These are phyloP conservation scores for Botrytis cinerea DNA, from an alignment of 2,329 filamentous ascomycete species.

Conservation along the genomic window DNA sequence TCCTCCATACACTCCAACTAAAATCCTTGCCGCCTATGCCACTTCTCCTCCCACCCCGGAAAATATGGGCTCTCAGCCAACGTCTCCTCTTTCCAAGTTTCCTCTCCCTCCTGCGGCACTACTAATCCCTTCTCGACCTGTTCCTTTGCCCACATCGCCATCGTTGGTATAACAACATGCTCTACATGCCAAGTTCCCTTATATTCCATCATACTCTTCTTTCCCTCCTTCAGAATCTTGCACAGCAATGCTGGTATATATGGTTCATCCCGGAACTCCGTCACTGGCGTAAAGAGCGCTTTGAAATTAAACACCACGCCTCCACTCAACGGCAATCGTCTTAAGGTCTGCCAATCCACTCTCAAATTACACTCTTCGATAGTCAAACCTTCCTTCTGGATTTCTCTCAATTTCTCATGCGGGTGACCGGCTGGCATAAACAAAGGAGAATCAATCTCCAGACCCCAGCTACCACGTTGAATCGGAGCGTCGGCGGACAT, in stretches of 20 bases:
- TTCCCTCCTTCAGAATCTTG: slow-evolving; percentile 71
- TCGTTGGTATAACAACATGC: slow-evolving; percentile 65
- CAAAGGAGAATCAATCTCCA: slow-evolving; percentile 74
- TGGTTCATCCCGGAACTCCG: slow-evolving; percentile 69
- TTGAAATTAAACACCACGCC: slow-evolving; percentile 88
- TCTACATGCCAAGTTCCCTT: slow-evolving; percentile 82
- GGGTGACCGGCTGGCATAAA: slow-evolving; percentile 72
- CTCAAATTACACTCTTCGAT: slow-evolving; percentile 66
- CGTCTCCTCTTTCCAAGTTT: slow-evolving; percentile 59
- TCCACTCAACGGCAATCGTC: slow-evolving; percentile 73
- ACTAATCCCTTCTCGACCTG: slow-evolving; percentile 65
- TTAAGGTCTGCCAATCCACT: slow-evolving; percentile 86
- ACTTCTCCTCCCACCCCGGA: slow-evolving; percentile 74
- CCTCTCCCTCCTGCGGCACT: slow-evolving; percentile 40
- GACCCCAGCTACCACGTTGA: slow-evolving; percentile 80
- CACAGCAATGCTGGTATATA: slow-evolving; percentile 69
- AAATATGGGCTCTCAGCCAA: slow-evolving; percentile 76
- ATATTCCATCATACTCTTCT: slow-evolving; percentile 71
- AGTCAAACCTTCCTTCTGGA: slow-evolving; percentile 58
- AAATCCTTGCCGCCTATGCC: slow-evolving; percentile 65
- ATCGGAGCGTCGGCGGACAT: slow-evolving; percentile 74
- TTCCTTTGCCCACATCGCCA: slow-evolving; percentile 64
- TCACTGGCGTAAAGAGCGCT: slow-evolving; percentile 74
- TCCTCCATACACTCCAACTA: slow-evolving; percentile 18
- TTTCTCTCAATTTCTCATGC: slow-evolving; percentile 59